Evolutionary conservation across 139 green algal genomes (phyloP).

Genomic region (Astrephomene gubernaculifera): DNA sequence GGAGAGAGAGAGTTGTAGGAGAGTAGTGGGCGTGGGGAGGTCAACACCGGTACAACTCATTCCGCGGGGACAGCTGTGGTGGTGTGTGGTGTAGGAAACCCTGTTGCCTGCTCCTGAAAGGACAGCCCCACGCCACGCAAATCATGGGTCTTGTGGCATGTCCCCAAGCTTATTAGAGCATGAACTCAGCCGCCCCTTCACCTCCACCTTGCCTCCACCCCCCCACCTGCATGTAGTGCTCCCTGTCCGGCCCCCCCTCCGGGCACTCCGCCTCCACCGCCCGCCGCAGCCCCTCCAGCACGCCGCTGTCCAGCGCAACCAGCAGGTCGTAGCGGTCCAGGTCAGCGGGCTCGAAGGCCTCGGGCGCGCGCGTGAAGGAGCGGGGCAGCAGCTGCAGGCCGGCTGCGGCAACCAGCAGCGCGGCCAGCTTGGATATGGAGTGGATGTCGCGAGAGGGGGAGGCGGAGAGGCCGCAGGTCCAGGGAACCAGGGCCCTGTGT

Average conservation of each 20-base stretch:
- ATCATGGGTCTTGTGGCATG: no score
- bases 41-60: no score
- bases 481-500: conserved; percentile 29
- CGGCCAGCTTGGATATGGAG: conserved; percentile 25
- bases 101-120: no score
- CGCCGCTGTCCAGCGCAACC: conserved; percentile 18
- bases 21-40: no score
- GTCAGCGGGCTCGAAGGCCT: conserved; percentile 40
- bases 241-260: conserved; percentile 8
- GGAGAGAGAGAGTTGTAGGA: no score
- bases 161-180: no score
- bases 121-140: no score
- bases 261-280: conserved; percentile 5
- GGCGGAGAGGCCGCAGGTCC: conserved; percentile 3
- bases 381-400: conserved; percentile 27
- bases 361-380: conserved; percentile 29
- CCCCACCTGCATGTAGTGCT: conserved; percentile 40
- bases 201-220: background rate
- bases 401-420: background rate
- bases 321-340: conserved; percentile 43
- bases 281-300: conserved; percentile 2
- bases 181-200: background rate
- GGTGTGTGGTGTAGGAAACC: no score
- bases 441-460: background rate
- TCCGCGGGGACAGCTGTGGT: no score